Percentiles rank a stretch among this genome's conserved stretches.
Evolutionary conservation across 495 filamentous ascomycete genomes (phyloP).

Genomic region (Xylaria nigripes): DNA sequence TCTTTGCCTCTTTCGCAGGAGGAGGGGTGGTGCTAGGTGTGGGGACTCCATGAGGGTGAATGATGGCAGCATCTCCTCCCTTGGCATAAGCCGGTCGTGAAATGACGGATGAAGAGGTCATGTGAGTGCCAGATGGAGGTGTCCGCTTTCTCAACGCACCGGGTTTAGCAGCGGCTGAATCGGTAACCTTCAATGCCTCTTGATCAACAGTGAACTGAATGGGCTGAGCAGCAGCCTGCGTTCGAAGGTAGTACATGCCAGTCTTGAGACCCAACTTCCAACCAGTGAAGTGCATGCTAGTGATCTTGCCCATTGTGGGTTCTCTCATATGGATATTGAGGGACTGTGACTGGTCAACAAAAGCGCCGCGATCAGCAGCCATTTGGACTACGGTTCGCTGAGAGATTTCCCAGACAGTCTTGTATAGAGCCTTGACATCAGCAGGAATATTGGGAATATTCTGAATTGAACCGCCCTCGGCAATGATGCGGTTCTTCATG

Average conservation of each 20-base stretch:
- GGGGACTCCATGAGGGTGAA: conserved; percentile 45
- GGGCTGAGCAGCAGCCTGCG: conserved; percentile 89
- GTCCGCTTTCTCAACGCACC: conserved; percentile 57
- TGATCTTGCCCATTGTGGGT: conserved; percentile 99
- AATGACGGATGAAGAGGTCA: conserved; percentile 33
- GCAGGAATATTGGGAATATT: conserved; percentile 91
- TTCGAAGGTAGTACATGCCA: conserved; percentile 99
- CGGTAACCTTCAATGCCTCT: conserved; percentile 81
- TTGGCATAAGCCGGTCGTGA: conserved; percentile 36
- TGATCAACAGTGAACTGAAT: conserved; percentile 99
- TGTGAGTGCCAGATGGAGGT: conserved; percentile 48
- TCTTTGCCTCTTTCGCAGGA: conserved; percentile 40
- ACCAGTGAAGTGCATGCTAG: conserved; percentile 97
- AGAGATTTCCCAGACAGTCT: conserved; percentile 99
- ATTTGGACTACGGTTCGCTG: conserved; percentile 93
- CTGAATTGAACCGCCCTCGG: conserved; percentile 91
- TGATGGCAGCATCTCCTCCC: conserved; percentile 28
- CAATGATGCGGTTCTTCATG: conserved; percentile 99
- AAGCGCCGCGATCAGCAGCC: conserved; percentile 96
- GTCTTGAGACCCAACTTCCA: conserved; percentile 99
- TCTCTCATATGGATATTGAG: conserved; percentile 99
- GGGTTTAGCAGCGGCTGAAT: conserved; percentile 66
- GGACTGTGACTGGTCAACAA: conserved; percentile 97
- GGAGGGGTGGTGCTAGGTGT: conserved; percentile 56
- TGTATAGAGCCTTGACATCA: conserved; percentile 95